Evolutionary conservation across 2,329 filamentous ascomycete genomes (phyloP), one percentile per base, ranked within the genome.

Genomic region (Aspergillus luchuensis): DNA sequence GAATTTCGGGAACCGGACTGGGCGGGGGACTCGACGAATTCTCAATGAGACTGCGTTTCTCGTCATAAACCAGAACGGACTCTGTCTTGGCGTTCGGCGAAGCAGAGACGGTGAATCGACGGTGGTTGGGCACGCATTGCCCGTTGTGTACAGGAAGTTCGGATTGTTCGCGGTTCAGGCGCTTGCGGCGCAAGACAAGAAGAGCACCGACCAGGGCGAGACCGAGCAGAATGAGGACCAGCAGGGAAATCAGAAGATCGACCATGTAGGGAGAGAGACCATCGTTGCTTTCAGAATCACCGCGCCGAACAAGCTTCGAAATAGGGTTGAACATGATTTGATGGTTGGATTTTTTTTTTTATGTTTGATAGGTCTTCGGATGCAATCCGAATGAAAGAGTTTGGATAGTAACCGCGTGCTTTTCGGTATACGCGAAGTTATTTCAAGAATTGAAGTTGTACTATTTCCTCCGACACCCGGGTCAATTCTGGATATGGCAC

Each of bases 1-100:
- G 92, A 72, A 99, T 99, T 80, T 98, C 91, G 19, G 95, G 95
- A 28, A 98, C 91, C n/a, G 90, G 89, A 49, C 89, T 91, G 69
- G 89, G 82, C 21, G 93, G 91, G 15, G 91, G 89, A 64, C 87
- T 89, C 62, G 85, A 82, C 33, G 91, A 90, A 78, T 91, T 91
- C 66, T 88, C 84, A 67, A 94, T 87, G 79, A 96, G 88, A 66
- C 87, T 87, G 73, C 89, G 87, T 78, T 95, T 92, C 76, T 91
- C 89, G 70, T 90, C 87, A 75, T 92, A 90, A 70, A 95, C 86
- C 63, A 92, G 85, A 67, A 95, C 84, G 63, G 85, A 85, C 60
- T 91, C 91, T 58, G 87, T 86, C 74, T 86, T 87, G 71, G 82
- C 80, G 61, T 80, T 77, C 11, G 78, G 76, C 2, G 77, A 72